These are phyloP conservation scores for Boletellus deceptivus DNA, from an alignment of 1,284 basidiomycete genomes.

Conservation along the genomic window DNA sequence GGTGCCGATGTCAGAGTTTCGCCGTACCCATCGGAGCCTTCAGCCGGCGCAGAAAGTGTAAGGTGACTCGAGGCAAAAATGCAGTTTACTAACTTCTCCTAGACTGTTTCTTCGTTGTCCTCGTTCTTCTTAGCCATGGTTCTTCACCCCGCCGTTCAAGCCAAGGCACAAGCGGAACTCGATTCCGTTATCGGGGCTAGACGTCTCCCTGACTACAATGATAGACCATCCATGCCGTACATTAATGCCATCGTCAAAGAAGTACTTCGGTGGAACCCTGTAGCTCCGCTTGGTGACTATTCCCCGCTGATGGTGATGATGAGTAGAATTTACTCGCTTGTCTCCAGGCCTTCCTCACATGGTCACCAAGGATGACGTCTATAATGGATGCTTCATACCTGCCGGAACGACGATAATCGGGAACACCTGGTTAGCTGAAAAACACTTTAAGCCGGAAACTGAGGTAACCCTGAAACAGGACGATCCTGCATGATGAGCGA, in stretches of 20 bases:
- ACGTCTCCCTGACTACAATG: slow-evolving; percentile 46
- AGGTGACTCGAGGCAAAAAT: not conserved
- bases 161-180: slow-evolving; percentile 46
- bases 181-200: slow-evolving; percentile 41
- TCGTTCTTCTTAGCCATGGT: slow-evolving; percentile 51
- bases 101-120: slow-evolving; percentile 45
- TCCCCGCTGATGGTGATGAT: slow-evolving; percentile 10
- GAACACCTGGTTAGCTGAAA: slow-evolving; percentile 39
- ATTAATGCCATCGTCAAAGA: slow-evolving; percentile 48
- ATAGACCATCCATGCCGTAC: slow-evolving; percentile 43
- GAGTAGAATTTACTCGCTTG: slow-evolving; percentile 10
- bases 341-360: slow-evolving; percentile 43
- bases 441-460: not conserved
- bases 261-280: slow-evolving; percentile 52
- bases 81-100: slow-evolving; percentile 11
- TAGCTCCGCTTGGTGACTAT: slow-evolving; percentile 45
- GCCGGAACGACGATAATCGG: slow-evolving; percentile 40
- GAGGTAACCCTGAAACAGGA: slow-evolving; percentile 32
- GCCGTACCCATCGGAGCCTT: slow-evolving; percentile 8
- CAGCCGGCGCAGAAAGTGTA: slow-evolving; percentile 34
- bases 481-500: slow-evolving; percentile 46
- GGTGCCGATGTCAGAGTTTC: not conserved
- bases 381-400: slow-evolving; percentile 41
- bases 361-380: slow-evolving; percentile 40
- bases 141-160: slow-evolving; percentile 45